These are phyloP conservation scores for Kodamaea sp. DNA, from an alignment of 1,139 yeast genomes.

Conservation along the genomic window DNA sequence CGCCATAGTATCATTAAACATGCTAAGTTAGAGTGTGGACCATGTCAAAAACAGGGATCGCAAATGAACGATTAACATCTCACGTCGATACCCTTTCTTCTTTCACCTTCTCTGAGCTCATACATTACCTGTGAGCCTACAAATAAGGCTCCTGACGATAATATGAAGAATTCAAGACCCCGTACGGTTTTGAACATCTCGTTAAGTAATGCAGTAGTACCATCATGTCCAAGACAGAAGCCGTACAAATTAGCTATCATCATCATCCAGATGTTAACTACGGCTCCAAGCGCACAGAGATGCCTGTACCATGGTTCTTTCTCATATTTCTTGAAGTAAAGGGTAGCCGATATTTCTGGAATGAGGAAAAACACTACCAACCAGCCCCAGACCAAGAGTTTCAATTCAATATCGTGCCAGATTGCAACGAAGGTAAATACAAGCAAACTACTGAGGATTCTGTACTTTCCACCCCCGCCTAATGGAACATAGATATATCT, in stretches of 20 bases:
- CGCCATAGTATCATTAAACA: too few species aligned
- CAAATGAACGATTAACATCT: conserved; percentile 72
- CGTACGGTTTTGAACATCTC: conserved; percentile 71
- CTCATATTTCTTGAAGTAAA: conserved; percentile 41
- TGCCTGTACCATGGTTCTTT: conserved; percentile 75
- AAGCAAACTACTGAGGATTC: conserved; percentile 73
- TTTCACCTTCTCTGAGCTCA: conserved; percentile 85
- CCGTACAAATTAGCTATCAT: conserved; percentile 96
- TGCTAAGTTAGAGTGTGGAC: too few species aligned
- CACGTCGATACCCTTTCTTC: conserved; percentile 76
- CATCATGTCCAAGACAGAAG: conserved; percentile 89
- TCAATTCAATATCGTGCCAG: conserved; percentile 96
- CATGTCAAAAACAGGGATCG: neutral
- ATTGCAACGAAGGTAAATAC: conserved; percentile 97
- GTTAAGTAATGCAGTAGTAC: conserved; percentile 61
- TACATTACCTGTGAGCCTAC: conserved; percentile 93
- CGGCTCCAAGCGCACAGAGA: conserved; percentile 84
- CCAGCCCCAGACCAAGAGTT: conserved; percentile 94
- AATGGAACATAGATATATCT: conserved; percentile 83
- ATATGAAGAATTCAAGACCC: conserved; percentile 67
- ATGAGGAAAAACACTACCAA: conserved; percentile 78
- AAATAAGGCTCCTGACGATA: conserved; percentile 68
- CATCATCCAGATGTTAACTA: conserved; percentile 94
- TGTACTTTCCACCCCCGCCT: conserved; percentile 71
- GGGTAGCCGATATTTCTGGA: conserved; percentile 81